Conservation (phyloP, 225 moss, liverwort and hornwort species). For the Polytrichum formosum region DNA sequence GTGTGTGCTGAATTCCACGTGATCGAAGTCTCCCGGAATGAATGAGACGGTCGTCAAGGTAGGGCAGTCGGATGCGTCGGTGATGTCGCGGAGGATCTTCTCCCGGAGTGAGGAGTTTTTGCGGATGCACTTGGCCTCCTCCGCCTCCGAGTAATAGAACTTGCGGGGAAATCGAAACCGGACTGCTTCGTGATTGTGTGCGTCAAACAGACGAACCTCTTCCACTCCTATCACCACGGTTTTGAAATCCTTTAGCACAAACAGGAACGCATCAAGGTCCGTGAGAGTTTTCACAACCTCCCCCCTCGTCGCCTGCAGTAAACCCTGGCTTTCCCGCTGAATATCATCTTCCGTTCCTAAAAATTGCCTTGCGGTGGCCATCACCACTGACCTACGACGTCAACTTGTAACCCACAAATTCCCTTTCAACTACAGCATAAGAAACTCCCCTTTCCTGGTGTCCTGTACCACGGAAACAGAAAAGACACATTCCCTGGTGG, state of each 20-base stretch:
- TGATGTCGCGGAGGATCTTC: constrained; percentile 25
- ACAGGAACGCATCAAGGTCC: constrained; percentile 12
- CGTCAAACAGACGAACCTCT: constrained; percentile 23
- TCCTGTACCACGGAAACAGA: too few relatives aligned
- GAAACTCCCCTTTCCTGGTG: too few relatives aligned
- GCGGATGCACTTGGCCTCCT: constrained; percentile 1
- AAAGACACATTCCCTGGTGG: too few relatives aligned
- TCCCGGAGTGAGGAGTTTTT: constrained; percentile 9
- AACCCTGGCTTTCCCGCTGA: constrained; percentile 7
- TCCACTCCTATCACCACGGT: constrained; percentile 28
- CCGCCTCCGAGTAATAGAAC: constrained; percentile 7
- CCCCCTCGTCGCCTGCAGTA: background rate
- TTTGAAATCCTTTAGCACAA: background rate
- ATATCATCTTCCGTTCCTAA: constrained; percentile 19
- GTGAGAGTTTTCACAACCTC: background rate
- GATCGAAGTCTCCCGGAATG: constrained; percentile 28
- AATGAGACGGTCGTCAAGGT: constrained; percentile 35
- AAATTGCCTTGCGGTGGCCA: constrained; percentile 16
- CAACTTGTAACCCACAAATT: too few relatives aligned
- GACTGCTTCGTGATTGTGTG: constrained; percentile 6
- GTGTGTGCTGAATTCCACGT: constrained; percentile 3
- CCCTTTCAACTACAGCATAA: too few relatives aligned
- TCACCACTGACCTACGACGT: too few relatives aligned
- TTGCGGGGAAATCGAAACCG: constrained; percentile 20
- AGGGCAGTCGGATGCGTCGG: background rate